A percentile compares a stretch with the other conserved stretches of the same genome.
Evolutionary conservation across 768 basidiomycete species (phyloP).

Genomic region (Clitopilus hobsonii): DNA sequence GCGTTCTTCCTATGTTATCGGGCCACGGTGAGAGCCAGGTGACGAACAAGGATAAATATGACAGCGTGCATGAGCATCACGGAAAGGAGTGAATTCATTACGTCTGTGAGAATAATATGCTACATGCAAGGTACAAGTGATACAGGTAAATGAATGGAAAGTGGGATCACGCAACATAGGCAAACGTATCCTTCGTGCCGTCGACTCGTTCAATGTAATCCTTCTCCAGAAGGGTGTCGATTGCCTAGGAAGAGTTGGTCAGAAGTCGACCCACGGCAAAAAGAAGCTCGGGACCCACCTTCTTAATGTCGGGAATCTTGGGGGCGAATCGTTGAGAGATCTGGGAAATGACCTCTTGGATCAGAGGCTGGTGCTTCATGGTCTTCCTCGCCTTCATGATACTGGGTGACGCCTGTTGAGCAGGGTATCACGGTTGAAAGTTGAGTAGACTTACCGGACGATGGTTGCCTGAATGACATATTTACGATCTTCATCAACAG

Average conservation of each 20-base stretch:
- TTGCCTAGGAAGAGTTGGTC: conserved; percentile 50
- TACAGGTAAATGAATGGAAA: conserved; percentile 3
- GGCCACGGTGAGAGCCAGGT: too few relatives aligned
- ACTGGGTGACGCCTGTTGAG: conserved; percentile 27
- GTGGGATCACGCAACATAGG: conserved; percentile 57
- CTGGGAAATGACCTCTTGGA: conserved; percentile 87
- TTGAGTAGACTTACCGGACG: conserved; percentile 50
- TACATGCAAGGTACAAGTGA: conserved; percentile 30
- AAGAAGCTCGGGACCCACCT: conserved; percentile 44
- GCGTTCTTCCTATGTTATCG: too few relatives aligned
- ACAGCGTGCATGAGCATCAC: background rate
- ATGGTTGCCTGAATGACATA: conserved; percentile 94
- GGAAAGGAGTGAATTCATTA: background rate
- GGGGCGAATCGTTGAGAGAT: conserved; percentile 86
- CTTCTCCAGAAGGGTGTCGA: conserved; percentile 90
- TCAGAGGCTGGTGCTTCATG: conserved; percentile 89
- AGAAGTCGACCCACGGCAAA: background rate
- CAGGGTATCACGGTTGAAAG: background rate
- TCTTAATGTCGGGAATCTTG: conserved; percentile 95
- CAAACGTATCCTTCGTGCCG: conserved; percentile 85
- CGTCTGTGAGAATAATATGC: conserved; percentile 20
- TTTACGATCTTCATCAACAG: conserved; percentile 95
- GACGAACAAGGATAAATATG: conserved; percentile 4
- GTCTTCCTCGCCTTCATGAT: conserved; percentile 96
- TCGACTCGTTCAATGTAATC: conserved; percentile 97